Percentiles rank a stretch among this genome's conserved stretches.
Conservation (phyloP, 805 yeast species). For the Torulaspora quercuum region DNA sequence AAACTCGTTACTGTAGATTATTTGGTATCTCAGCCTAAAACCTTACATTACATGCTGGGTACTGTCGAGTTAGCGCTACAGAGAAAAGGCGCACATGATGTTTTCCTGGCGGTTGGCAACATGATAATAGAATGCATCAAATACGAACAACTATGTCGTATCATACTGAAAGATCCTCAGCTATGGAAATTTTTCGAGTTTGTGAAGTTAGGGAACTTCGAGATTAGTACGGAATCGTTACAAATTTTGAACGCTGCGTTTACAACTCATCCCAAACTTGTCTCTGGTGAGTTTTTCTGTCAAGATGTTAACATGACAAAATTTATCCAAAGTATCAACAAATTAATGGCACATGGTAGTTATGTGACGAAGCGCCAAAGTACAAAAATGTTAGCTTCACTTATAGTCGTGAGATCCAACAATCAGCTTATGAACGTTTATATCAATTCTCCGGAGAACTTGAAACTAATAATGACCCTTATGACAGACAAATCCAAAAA, state of each 20-base stretch:
- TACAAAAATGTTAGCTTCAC: conserved; percentile 65
- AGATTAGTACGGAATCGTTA: conserved; percentile 86
- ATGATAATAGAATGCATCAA: conserved; percentile 83
- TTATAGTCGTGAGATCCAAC: conserved; percentile 69
- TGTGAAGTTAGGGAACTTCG: conserved; percentile 74
- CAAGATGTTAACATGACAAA: conserved; percentile 45
- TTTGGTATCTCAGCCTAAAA: conserved; percentile 60
- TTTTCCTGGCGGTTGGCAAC: conserved; percentile 68
- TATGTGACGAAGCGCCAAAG: conserved; percentile 94
- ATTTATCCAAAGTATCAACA: conserved; percentile 63
- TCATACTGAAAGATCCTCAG: conserved; percentile 53
- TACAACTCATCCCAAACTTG: conserved; percentile 63
- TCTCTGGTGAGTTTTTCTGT: conserved; percentile 61
- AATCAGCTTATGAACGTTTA: conserved; percentile 69
- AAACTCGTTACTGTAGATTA: conserved; percentile 87
- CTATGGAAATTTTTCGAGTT: conserved; percentile 84
- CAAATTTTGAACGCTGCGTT: conserved; percentile 69
- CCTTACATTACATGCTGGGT: conserved; percentile 56
- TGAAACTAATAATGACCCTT: conserved; percentile 81
- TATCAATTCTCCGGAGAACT: conserved; percentile 74
- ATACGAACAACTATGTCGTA: conserved; percentile 63
- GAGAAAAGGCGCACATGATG: conserved; percentile 42
- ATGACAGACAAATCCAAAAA: conserved; percentile 86
- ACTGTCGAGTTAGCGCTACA: conserved; percentile 61
- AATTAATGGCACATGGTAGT: conserved; percentile 67